Evolutionary conservation across 2,329 filamentous ascomycete species (phyloP), one percentile per base, ranked within the genome.

Genomic region (Diaporthe batatas): DNA sequence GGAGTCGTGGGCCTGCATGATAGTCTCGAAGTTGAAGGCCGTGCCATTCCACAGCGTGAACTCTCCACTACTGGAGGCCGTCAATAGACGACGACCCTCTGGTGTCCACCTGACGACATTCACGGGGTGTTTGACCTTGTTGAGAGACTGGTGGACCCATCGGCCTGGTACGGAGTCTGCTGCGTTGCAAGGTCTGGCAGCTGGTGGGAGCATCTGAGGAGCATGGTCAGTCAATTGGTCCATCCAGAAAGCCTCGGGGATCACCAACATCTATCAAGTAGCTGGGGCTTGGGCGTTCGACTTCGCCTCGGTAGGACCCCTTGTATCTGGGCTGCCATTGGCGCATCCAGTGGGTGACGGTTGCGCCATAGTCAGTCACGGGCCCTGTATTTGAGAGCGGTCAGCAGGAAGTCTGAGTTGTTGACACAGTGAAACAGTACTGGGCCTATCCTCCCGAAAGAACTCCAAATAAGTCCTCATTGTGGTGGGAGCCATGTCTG

Each of bases 11-110:
- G 96, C 96, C 86, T 98, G 95, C 93, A 98, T 98, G 36, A 99
- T 98, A 4, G 96, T 98, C 84, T 99, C 96, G 78, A 99, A 99
- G 82, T 99, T 98, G 89, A 99, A 99, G 32, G 95, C 96, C 55
- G 96, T 98, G 75, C 96, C 96, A 81, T 99, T 99, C 96, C 96
- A 99, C 4, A 99, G 84, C 51, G 97, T 99, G 79, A 99, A 99
- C 81, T 99, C 96, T 79, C 96, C 96, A 81, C 96, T 98, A 77
- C 95, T 97, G 0, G 95, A 97, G 29, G 95, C 96, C 0, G 96
- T 98, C 80, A 99, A 88, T 72, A 99, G 85, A 77, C 96, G 89
- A 74, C 96, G 92, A 36, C 96, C 96, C 82, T 99, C 96, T 8
- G 96, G 96, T 21, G 97, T 99, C 96, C 96, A 99, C 81, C 94